Evolutionary conservation across 2,329 filamentous ascomycete genomes (phyloP).

Genomic region (Ramularia endophylla): DNA sequence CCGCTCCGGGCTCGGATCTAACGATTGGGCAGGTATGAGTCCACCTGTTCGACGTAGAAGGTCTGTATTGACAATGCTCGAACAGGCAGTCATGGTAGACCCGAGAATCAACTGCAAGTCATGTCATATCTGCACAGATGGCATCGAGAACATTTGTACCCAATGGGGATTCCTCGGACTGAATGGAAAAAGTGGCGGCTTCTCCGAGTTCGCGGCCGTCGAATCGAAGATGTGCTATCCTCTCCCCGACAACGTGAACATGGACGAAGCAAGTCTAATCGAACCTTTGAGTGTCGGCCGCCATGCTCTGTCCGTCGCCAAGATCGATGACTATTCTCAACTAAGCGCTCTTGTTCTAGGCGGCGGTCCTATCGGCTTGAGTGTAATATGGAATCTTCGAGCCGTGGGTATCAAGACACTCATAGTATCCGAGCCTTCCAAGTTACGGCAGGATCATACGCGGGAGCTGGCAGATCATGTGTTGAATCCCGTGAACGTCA

Average conservation of each 20-base stretch:
- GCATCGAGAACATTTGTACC: slow-evolving; percentile 13
- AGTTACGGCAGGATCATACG: slow-evolving; percentile 12
- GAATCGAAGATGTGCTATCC: slow-evolving; percentile 9
- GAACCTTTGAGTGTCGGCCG: slow-evolving; percentile 20
- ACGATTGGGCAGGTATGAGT: slow-evolving; percentile 7
- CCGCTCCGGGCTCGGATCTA: slow-evolving; percentile 12
- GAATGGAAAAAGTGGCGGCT: slow-evolving; percentile 18
- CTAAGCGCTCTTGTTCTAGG: slow-evolving; percentile 19
- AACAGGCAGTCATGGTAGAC: slow-evolving; percentile 18
- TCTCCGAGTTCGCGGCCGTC: slow-evolving; percentile 15
- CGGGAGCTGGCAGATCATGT: slow-evolving; percentile 9
- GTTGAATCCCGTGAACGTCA: slow-evolving; percentile 17
- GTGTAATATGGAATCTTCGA: slow-evolving; percentile 15
- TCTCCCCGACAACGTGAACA: slow-evolving; percentile 12
- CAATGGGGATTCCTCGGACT: slow-evolving; percentile 19
- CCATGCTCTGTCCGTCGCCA: slow-evolving; percentile 17
- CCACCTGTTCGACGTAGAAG: too few relatives aligned
- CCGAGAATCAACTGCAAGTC: slow-evolving; percentile 18
- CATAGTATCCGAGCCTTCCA: slow-evolving; percentile 17
- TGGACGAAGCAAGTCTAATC: slow-evolving; percentile 19
- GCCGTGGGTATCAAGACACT: slow-evolving; percentile 13
- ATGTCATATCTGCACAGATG: slow-evolving; percentile 15
- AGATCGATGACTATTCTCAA: slow-evolving; percentile 10
- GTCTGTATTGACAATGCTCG: too few relatives aligned
- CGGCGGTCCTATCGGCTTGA: slow-evolving; percentile 21